A percentile compares a stretch with the other conserved stretches of the same genome.
Conservation (phyloP, 73 alveolate genomes). For the Paraurostyla sp. region DNA sequence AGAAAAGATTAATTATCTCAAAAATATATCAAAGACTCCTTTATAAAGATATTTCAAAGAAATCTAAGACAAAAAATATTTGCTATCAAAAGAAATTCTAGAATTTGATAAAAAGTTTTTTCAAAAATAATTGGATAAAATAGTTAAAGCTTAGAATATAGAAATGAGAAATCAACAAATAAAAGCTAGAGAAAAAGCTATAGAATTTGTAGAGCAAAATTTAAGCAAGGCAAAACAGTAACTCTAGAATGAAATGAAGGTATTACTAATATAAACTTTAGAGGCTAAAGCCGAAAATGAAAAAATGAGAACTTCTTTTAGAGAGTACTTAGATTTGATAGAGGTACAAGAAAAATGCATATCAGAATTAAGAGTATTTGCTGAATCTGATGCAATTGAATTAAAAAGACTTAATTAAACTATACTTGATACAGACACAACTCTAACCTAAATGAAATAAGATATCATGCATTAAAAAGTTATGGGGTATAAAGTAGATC, state of each 20-base stretch:
- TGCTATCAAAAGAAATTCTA: slow-evolving; percentile 16
- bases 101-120: slow-evolving; percentile 45
- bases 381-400: not conserved
- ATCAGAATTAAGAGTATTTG: slow-evolving; percentile 12
- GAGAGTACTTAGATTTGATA: not conserved
- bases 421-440: not conserved
- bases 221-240: not conserved
- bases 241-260: slow-evolving; percentile 5
- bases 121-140: not conserved
- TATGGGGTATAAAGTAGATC: slow-evolving; percentile 8
- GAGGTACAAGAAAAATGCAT: not conserved
- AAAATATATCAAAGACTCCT: slow-evolving; percentile 16
- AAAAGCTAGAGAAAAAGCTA: slow-evolving; percentile 42
- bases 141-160: slow-evolving; percentile 7
- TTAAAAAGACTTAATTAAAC: not conserved
- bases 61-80: not conserved
- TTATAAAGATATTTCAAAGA: slow-evolving; percentile 29
- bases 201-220: slow-evolving; percentile 17
- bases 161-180: not conserved
- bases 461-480: slow-evolving; percentile 40
- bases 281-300: not conserved
- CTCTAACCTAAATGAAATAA: not conserved
- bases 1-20: slow-evolving; percentile 24
- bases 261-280: not conserved
- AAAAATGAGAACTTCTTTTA: not conserved